phyloP scores from a whole-genome alignment of 805 yeast genomes.

The Metschnikowia aberdeeniae region DNA sequence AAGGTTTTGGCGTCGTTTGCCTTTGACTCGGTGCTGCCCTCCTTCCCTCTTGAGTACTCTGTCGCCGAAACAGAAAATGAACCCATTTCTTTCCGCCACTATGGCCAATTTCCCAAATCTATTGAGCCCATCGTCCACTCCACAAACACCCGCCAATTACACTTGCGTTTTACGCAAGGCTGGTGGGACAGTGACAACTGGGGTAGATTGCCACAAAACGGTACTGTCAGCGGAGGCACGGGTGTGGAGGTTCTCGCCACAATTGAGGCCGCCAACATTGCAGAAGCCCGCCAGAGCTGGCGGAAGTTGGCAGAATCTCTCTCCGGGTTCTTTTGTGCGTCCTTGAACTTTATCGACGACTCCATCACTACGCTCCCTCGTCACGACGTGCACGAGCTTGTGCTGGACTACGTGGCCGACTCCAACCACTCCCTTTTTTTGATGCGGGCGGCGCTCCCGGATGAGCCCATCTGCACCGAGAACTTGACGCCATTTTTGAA shows the following conservation, averaged over 20 bases:
- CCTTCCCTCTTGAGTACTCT: conserved; percentile 21
- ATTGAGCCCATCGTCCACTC: conserved; percentile 70
- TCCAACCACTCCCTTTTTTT: conserved; percentile 46
- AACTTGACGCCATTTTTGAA: conserved; percentile 91
- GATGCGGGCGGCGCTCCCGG: conserved; percentile 82
- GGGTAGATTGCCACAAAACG: conserved; percentile 77
- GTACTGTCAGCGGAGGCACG: conserved; percentile 78
- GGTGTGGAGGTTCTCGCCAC: conserved; percentile 94
- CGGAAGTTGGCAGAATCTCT: conserved; percentile 63
- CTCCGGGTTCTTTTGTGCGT: conserved; percentile 93
- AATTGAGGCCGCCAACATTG: conserved; percentile 57
- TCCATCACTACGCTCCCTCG: conserved; percentile 62
- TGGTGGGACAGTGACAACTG: conserved; percentile 89
- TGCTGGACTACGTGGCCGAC: conserved; percentile 22
- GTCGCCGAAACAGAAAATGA: conserved; percentile 6
- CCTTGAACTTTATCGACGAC: conserved; percentile 81
- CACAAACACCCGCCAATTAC: conserved; percentile 70
- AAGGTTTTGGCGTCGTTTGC: conserved; percentile 65
- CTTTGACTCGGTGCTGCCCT: conserved; percentile 59
- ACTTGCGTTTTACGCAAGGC: conserved; percentile 86
- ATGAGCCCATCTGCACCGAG: conserved; percentile 96
- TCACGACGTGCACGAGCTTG: conserved; percentile 35
- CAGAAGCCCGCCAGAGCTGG: conserved; percentile 66
- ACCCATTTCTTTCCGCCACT: conserved; percentile 35
- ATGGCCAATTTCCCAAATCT: conserved; percentile 72